Percentiles rank a stretch among this genome's conserved stretches.
Evolutionary conservation across 495 filamentous ascomycete species (phyloP).

Genomic region (Penicillium crystallinum): DNA sequence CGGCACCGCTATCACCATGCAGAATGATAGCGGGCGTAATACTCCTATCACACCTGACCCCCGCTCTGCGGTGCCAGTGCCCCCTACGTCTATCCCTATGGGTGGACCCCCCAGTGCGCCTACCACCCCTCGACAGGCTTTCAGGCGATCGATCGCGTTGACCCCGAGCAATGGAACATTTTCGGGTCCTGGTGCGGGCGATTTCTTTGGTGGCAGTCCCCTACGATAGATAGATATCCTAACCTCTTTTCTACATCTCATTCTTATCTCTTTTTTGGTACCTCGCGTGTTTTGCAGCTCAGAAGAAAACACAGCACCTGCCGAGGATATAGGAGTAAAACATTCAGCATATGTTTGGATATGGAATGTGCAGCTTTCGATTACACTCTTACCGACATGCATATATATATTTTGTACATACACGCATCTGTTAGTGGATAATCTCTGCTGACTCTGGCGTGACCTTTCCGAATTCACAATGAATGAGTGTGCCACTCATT

Average conservation of each 20-base stretch:
- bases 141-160: slow-evolving; percentile 42
- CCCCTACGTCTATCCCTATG: slow-evolving; percentile 3
- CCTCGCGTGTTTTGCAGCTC: not conserved
- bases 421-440: no score
- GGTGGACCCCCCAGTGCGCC: slow-evolving; percentile 32
- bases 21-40: slow-evolving; percentile 41
- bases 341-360: no score
- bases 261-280: not conserved
- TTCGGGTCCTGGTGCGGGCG: slow-evolving; percentile 34
- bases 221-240: slow-evolving; percentile 25
- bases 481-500: no score
- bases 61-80: not conserved
- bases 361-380: no score
- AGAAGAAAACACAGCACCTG: not conserved
- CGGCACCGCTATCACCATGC: slow-evolving; percentile 41
- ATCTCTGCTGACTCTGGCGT: no score
- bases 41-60: slow-evolving; percentile 39
- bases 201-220: slow-evolving; percentile 43
- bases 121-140: slow-evolving; percentile 40
- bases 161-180: slow-evolving; percentile 46
- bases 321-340: no score
- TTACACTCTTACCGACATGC: no score
- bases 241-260: not conserved
- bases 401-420: no score
- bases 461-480: no score